Conservation (phyloP, 345 rosid species). For the Corymbia maculata region DNA sequence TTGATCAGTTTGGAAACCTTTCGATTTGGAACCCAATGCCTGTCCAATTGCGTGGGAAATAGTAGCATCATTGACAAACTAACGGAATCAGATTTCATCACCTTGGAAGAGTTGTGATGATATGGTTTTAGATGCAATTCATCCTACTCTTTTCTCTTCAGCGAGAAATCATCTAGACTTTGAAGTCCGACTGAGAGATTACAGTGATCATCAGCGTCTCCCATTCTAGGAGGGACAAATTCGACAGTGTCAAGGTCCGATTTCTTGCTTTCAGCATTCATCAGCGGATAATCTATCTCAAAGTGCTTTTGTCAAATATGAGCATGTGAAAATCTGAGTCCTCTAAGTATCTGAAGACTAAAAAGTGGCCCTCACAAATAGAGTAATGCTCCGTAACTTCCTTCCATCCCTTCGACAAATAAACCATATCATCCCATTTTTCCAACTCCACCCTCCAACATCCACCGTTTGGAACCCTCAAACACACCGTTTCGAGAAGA, state of each 20-base stretch:
- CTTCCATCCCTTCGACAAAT: neutral
- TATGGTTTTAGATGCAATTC: neutral
- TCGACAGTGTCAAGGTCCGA: neutral
- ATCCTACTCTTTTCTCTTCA: neutral
- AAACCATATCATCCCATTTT: neutral
- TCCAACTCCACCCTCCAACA: neutral
- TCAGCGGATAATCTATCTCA: neutral
- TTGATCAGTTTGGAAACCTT: neutral
- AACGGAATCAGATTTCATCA: neutral
- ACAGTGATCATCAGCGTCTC: neutral
- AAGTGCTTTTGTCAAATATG: neutral
- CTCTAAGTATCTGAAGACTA: neutral
- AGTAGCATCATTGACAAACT: neutral
- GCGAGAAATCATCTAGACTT: neutral
- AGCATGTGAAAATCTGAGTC: neutral
- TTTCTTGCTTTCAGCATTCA: neutral
- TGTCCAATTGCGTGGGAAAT: neutral
- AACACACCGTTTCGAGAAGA: neutral
- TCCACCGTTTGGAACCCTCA: neutral
- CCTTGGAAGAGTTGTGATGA: neutral
- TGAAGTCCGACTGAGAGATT: neutral
- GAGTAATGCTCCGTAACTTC: neutral
- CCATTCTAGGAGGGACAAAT: neutral
- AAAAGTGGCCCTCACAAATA: neutral
- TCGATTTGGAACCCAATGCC: neutral